A percentile compares a stretch with the other conserved stretches of the same genome.
Conservation (phyloP, 1,139 yeast genomes). For the Protomyces inouyei region DNA sequence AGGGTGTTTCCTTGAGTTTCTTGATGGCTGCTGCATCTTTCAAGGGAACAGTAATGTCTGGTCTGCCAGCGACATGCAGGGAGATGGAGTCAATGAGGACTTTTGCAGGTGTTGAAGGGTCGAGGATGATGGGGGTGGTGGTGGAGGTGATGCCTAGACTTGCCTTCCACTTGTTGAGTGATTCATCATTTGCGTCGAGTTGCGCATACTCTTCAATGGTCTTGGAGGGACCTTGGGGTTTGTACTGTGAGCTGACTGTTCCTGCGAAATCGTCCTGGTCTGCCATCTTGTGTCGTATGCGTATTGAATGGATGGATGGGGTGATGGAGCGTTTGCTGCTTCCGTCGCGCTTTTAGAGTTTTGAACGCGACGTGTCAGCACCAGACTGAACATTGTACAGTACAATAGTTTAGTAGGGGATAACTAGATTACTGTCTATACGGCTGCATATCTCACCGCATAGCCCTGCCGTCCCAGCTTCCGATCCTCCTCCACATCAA, state of each 20-base stretch:
- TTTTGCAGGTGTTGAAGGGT: slow-evolving; percentile 52
- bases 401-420: too few species aligned
- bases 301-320: too few species aligned
- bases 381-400: too few species aligned
- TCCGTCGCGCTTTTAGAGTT: background rate
- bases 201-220: slow-evolving; percentile 74
- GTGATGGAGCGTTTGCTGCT: too few species aligned
- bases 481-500: slow-evolving; percentile 14
- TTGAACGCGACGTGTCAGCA: background rate
- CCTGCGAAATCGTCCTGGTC: slow-evolving; percentile 22
- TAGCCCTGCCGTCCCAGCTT: slow-evolving; percentile 17
- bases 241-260: background rate
- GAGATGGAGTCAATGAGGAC: slow-evolving; percentile 59
- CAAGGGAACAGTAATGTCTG: slow-evolving; percentile 15
- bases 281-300: background rate
- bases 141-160: slow-evolving; percentile 66
- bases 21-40: slow-evolving; percentile 34
- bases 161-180: slow-evolving; percentile 87
- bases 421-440: background rate
- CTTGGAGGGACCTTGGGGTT: slow-evolving; percentile 58
- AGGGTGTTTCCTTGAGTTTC: slow-evolving; percentile 52
- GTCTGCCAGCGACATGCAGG: slow-evolving; percentile 34
- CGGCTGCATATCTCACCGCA: background rate
- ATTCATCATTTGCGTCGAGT: slow-evolving; percentile 85
- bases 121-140: slow-evolving; percentile 38